These are phyloP conservation scores for Halocafeteria seosinensis DNA, from an alignment of 108 stramenopile genomes.

Conservation along the genomic window DNA sequence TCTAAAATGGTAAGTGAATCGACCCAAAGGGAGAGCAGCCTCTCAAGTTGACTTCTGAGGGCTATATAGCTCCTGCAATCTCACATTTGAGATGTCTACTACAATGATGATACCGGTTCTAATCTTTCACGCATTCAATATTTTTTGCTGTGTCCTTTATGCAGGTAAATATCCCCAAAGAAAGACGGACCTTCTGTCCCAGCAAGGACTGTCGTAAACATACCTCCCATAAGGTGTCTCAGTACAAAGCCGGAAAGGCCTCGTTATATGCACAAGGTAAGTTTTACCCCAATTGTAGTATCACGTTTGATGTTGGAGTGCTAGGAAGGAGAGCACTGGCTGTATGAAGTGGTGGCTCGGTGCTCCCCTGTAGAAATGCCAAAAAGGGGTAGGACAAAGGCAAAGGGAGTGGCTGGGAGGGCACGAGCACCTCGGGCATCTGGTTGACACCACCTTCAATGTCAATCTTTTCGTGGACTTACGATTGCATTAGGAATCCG, in stretches of 20 bases:
- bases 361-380: not conserved
- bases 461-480: not conserved
- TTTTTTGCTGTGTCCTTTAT: too few relatives aligned
- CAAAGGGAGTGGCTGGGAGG: not conserved
- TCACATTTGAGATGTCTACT: too few relatives aligned
- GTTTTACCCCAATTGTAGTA: not conserved
- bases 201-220: conserved; percentile 90
- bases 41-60: too few relatives aligned
- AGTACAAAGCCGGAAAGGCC: conserved; percentile 98
- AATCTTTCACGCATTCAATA: too few relatives aligned
- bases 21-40: too few relatives aligned
- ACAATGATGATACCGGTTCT: too few relatives aligned
- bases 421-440: not conserved
- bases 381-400: not conserved
- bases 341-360: not conserved
- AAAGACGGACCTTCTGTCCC: conserved; percentile 92
- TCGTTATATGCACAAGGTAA: conserved; percentile 96
- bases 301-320: not conserved
- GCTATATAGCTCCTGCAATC: too few relatives aligned
- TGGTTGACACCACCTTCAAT: not conserved
- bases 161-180: conserved; percentile 96
- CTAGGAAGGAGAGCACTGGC: not conserved
- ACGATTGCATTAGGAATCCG: too few relatives aligned
- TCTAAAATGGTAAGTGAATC: too few relatives aligned
- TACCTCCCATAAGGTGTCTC: conserved; percentile 93